Base-by-base conservation (phyloP, 768 basidiomycete genomes). In the Suillus variegatus region DNA sequence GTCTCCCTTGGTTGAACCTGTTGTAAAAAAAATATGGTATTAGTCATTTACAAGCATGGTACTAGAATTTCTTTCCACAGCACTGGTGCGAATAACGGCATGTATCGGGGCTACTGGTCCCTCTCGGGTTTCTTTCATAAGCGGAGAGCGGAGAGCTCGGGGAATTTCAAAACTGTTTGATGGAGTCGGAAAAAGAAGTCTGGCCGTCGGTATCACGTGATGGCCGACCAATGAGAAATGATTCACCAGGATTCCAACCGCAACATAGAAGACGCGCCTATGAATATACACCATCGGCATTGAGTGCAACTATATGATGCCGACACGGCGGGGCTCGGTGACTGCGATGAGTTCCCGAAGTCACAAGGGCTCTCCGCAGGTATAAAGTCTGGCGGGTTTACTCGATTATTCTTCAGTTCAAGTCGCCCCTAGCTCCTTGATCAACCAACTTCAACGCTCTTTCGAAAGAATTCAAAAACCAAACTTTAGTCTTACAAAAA, bases 401-500 rank as follows among this genome's bases (percentile, higher is more conserved):
- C 6, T 41, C 9, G 10, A 60, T 12, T 2, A 20, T 28, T 28
- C 54, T 25, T 43, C 22, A 60, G 57, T 60, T 60, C 57, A 41
- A 60, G 25, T 60, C 25, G 57, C 57, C 57, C 22, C 9, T 10
- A 28, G 57, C 40, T 25, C 38, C 36, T 57, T 57, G 56, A 58
- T 40, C 25, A 55, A 32, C 32, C 18, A 55, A 55, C 54, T 55
- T 55, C 32, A 28, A 60, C 57, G 6, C 57, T 41, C 40, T 41
- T 60, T 60, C 40, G 8, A 60, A 58, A 18, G 14, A 25, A 38
- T 40, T 22, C 56, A 0, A 16, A 58, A 28, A 41, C 3, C 9
- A 25, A 18, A 10, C 25, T 28, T 28, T 14, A 60, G 16, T 41
- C 18, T 41, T 18, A 41, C 10, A 56, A 54, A 52, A 64, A 74